Conservation (phyloP, 179 eudicot species). For the Camellia oleifera region DNA sequence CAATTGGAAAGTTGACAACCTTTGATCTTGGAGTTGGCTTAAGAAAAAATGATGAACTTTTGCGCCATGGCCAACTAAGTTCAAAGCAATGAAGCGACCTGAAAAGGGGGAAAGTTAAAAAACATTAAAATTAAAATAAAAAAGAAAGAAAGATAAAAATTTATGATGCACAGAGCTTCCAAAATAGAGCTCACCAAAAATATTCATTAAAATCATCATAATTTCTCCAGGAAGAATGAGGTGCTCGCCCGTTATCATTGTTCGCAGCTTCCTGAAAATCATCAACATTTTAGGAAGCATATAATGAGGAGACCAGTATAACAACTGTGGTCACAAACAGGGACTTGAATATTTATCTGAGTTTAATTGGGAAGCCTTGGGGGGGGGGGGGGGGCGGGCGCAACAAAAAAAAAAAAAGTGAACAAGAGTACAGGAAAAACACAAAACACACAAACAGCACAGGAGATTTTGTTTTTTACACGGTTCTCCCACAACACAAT, state of each 20-base stretch:
- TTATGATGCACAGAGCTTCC: not conserved
- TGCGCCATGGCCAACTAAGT: slow-evolving; percentile 95
- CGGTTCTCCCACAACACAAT: not conserved
- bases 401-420: too few relatives aligned
- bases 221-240: slow-evolving; percentile 99
- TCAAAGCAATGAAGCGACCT: slow-evolving; percentile 95
- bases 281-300: not conserved
- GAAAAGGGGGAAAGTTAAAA: slow-evolving; percentile 13
- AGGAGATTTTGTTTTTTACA: not conserved
- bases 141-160: not conserved
- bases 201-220: slow-evolving; percentile 98
- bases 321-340: not conserved
- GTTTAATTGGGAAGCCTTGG: too few relatives aligned
- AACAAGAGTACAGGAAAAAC: not conserved
- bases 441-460: not conserved
- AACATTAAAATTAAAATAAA: not conserved
- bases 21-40: slow-evolving; percentile 78
- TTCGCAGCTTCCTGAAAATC: slow-evolving; percentile 70
- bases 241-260: slow-evolving; percentile 90
- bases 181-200: slow-evolving; percentile 63
- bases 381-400: too few relatives aligned
- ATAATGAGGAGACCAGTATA: not conserved
- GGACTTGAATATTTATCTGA: not conserved
- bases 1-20: slow-evolving; percentile 33
- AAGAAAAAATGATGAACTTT: slow-evolving; percentile 60